These are phyloP conservation scores for Pyrenochaeta sp. DNA, from an alignment of 2,329 filamentous ascomycete genomes.

Conservation along the genomic window DNA sequence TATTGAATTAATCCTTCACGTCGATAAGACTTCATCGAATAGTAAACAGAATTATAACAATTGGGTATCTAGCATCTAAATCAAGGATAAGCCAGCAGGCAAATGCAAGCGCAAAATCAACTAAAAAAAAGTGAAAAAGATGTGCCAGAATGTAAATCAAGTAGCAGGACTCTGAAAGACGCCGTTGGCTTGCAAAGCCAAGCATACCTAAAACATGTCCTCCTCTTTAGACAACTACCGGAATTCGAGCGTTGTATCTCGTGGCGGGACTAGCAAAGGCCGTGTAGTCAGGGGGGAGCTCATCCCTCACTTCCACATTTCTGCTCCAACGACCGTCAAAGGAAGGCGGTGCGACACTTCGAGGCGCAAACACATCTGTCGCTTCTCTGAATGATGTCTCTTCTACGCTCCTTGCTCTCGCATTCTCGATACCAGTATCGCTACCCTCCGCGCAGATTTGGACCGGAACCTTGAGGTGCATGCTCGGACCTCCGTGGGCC, in stretches of 20 bases:
- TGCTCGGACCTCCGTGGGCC: slow-evolving; percentile 46
- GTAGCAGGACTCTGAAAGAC: too few species aligned
- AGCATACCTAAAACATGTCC: background rate
- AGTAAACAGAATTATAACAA: background rate
- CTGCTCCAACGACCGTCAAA: slow-evolving; percentile 11
- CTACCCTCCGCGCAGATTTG: slow-evolving; percentile 54
- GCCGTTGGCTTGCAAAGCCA: too few species aligned
- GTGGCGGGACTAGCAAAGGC: slow-evolving; percentile 22
- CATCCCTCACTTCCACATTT: slow-evolving; percentile 19
- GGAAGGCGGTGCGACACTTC: slow-evolving; percentile 43
- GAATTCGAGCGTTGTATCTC: slow-evolving; percentile 9
- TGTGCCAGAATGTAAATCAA: too few species aligned
- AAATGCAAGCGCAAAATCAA: too few species aligned
- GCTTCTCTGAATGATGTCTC: slow-evolving; percentile 31
- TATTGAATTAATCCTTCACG: too few species aligned
- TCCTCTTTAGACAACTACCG: slow-evolving; percentile 4
- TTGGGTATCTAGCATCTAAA: slow-evolving; percentile 1
- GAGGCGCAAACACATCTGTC: slow-evolving; percentile 44
- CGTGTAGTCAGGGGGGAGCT: slow-evolving; percentile 40
- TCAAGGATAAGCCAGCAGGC: too few species aligned
- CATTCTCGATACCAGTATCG: slow-evolving; percentile 41
- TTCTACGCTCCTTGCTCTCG: slow-evolving; percentile 39
- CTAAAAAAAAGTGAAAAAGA: too few species aligned
- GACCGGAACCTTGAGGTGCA: slow-evolving; percentile 55
- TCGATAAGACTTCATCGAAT: background rate